A percentile compares a stretch with the other conserved stretches of the same genome.
phyloP scores from a whole-genome alignment of 2,329 filamentous ascomycete species.

The Talaromyces piceae region DNA sequence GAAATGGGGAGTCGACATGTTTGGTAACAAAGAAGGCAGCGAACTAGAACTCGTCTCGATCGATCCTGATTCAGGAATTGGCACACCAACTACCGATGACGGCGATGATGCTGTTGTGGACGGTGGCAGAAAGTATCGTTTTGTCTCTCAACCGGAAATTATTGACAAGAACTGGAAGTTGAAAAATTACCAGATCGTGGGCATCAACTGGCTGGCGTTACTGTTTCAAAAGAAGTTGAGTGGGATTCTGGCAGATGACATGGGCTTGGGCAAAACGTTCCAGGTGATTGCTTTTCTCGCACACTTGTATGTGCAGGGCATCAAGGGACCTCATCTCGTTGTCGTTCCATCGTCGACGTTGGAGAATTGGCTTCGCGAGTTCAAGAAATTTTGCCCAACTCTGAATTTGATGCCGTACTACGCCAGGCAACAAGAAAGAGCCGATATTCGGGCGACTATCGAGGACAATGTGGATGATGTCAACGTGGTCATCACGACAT shows the following conservation, averaged over 20 bases:
- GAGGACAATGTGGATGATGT: constrained; percentile 57
- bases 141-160: constrained; percentile 62
- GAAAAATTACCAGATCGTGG: constrained; percentile 91
- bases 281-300: constrained; percentile 91
- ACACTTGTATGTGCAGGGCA: constrained; percentile 64
- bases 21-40: constrained; percentile 49
- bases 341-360: constrained; percentile 89
- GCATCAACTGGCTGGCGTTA: constrained; percentile 87
- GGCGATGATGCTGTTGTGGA: constrained; percentile 31
- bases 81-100: constrained; percentile 48
- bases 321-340: constrained; percentile 68
- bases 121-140: constrained; percentile 31
- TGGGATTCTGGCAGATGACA: constrained; percentile 92
- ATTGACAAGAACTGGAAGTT: constrained; percentile 71
- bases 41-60: constrained; percentile 55
- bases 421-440: constrained; percentile 60
- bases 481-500: constrained; percentile 65
- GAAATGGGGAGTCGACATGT: constrained; percentile 61
- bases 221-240: constrained; percentile 73
- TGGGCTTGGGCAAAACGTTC: constrained; percentile 92
- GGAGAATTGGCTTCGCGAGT: constrained; percentile 93
- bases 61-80: constrained; percentile 59
- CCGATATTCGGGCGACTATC: constrained; percentile 59
- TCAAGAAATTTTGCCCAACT: constrained; percentile 73
- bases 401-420: constrained; percentile 68